Conservation (phyloP, 2,329 filamentous ascomycete genomes). For the Albifimbria verrucaria region DNA sequence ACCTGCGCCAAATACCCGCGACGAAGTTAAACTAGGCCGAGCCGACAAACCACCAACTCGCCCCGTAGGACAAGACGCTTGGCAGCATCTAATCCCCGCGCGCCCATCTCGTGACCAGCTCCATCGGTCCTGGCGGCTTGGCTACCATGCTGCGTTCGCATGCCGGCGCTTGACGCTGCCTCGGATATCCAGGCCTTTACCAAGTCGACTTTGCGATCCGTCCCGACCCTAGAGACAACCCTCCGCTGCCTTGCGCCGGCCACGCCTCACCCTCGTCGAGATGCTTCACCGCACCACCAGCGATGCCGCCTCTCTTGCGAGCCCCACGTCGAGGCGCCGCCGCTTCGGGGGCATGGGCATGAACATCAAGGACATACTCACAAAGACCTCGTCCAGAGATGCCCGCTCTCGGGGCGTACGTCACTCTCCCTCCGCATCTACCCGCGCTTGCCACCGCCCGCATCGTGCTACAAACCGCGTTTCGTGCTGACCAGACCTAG, state of each 20-base stretch:
- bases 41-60: too few species aligned
- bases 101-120: not conserved
- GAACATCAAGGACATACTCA: conserved; percentile 14
- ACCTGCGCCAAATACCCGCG: too few species aligned
- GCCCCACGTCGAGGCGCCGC: conserved; percentile 16
- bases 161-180: conserved; percentile 1
- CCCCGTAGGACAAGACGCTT: not conserved
- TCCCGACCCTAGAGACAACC: too few species aligned
- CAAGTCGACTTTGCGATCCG: too few species aligned
- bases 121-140: not conserved
- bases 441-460: too few species aligned
- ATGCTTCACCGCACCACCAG: conserved; percentile 28
- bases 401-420: conserved; percentile 14
- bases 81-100: not conserved
- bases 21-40: too few species aligned
- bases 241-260: conserved; percentile 9
- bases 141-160: not conserved
- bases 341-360: conserved; percentile 17
- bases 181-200: not conserved
- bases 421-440: not conserved
- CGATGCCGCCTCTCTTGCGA: conserved; percentile 18
- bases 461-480: too few species aligned
- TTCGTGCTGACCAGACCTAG: too few species aligned
- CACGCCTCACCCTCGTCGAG: conserved; percentile 12
- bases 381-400: too few species aligned